Conservation (phyloP, 768 basidiomycete species). For the Pleurotus tuoliensis region DNA sequence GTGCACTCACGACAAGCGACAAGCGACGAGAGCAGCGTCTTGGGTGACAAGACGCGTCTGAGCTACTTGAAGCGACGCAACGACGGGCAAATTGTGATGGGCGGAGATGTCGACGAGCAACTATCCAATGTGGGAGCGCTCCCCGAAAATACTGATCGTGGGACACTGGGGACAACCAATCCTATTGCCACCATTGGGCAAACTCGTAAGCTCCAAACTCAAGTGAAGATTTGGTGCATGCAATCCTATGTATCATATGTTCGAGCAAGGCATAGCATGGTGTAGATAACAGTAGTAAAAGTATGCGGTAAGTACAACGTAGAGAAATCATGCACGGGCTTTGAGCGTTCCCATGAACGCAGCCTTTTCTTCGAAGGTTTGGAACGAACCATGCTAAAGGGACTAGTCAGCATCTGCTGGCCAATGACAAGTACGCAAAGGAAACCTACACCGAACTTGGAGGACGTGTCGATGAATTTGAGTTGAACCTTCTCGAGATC, state of each 20-base stretch:
- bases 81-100: no score
- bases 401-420: neutral
- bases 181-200: neutral
- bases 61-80: no score
- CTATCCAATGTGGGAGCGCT: neutral
- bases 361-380: constrained; percentile 94
- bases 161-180: neutral
- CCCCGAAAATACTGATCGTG: constrained; percentile 7
- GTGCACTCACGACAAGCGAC: constrained; percentile 6
- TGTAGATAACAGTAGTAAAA: constrained; percentile 32
- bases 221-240: neutral
- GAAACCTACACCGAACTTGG: constrained; percentile 86
- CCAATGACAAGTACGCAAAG: no score
- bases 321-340: constrained; percentile 58
- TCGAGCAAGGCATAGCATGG: constrained; percentile 34
- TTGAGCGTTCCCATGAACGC: constrained; percentile 94
- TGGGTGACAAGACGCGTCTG: no score
- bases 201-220: neutral
- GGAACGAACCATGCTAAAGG: constrained; percentile 88
- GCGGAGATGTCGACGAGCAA: no score
- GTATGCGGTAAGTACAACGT: constrained; percentile 34
- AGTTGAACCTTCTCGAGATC: constrained; percentile 97
- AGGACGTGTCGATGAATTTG: constrained; percentile 98
- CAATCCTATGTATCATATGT: constrained; percentile 14
- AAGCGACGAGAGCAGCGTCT: constrained; percentile 2